Evolutionary conservation across 139 green algal species (phyloP).

Genomic region (Coelastrella sp.): DNA sequence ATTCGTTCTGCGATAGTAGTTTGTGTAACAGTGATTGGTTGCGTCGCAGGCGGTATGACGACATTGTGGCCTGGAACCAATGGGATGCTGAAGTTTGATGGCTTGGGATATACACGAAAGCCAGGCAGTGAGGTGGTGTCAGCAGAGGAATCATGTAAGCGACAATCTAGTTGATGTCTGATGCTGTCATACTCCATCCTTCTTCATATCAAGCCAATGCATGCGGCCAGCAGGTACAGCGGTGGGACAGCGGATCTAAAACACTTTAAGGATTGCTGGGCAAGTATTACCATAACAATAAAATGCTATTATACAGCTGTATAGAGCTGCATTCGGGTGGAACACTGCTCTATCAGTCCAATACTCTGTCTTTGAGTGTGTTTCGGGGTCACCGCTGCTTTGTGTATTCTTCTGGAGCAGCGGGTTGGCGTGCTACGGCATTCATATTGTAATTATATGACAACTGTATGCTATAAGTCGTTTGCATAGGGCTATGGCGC

Average conservation of each 20-base stretch:
- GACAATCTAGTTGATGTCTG: neutral
- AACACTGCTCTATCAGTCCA: no score
- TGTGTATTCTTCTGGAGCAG: no score
- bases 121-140: neutral
- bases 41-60: neutral
- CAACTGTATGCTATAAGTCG: neutral
- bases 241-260: neutral
- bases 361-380: no score
- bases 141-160: neutral
- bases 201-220: no score
- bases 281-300: neutral
- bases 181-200: neutral
- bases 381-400: no score
- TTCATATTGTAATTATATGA: no score
- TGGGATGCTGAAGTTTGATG: neutral
- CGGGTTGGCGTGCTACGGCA: no score
- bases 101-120: neutral
- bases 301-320: no score
- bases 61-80: neutral
- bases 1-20: neutral
- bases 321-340: no score
- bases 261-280: neutral
- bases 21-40: neutral
- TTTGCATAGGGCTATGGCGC: neutral
- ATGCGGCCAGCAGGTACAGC: neutral